phyloP scores from a whole-genome alignment of 2,329 filamentous ascomycete genomes.

The Paraconiothyrium sp. region DNA sequence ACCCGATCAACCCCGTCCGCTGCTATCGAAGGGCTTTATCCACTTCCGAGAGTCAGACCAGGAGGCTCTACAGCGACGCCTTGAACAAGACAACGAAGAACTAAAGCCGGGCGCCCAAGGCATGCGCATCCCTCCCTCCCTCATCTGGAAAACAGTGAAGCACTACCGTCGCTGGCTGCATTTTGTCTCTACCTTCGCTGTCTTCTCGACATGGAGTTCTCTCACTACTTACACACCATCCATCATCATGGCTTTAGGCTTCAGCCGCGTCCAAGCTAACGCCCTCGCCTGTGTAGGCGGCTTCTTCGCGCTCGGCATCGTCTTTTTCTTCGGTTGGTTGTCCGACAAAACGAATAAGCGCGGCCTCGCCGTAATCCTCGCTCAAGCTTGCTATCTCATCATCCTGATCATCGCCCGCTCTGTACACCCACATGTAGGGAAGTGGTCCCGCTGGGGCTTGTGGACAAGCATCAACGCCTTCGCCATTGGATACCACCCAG shows the following conservation, averaged over 20 bases:
- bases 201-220: conserved; percentile 64
- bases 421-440: conserved; percentile 56
- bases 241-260: conserved; percentile 56
- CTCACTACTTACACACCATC: conserved; percentile 63
- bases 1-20: conserved; percentile 52
- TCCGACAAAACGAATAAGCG: conserved; percentile 59
- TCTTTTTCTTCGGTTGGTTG: conserved; percentile 60
- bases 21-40: conserved; percentile 53
- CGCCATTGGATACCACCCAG: conserved; percentile 63
- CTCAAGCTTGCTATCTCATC: conserved; percentile 58
- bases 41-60: conserved; percentile 49
- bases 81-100: conserved; percentile 46
- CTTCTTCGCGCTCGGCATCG: conserved; percentile 57
- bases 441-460: conserved; percentile 61
- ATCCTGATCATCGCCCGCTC: conserved; percentile 54
- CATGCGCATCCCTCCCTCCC: conserved; percentile 48
- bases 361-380: conserved; percentile 56
- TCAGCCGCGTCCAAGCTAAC: conserved; percentile 58
- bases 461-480: conserved; percentile 63
- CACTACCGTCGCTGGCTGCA: conserved; percentile 58
- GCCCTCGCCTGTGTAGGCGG: conserved; percentile 55
- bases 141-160: conserved; percentile 57
- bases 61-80: conserved; percentile 45
- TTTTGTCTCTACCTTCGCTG: conserved; percentile 60
- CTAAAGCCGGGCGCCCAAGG: conserved; percentile 48